phyloP scores from a whole-genome alignment of 106 monocot genomes.

The Allium sativum region DNA sequence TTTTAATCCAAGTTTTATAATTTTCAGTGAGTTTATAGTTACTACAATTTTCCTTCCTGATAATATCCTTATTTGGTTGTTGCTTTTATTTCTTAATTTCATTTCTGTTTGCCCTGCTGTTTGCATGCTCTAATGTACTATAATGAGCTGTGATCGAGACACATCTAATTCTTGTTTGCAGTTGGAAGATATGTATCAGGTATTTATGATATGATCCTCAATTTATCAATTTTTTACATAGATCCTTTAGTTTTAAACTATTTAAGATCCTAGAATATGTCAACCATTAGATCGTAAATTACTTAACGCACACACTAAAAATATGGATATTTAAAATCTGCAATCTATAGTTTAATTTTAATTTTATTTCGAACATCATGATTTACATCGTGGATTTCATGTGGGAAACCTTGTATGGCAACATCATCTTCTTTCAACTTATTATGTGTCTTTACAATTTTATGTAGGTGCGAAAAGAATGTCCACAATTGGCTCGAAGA shows the following conservation, averaged over 20 bases:
- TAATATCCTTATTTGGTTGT: not conserved
- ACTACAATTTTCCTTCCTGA: no score
- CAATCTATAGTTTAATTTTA: no score
- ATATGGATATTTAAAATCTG: no score
- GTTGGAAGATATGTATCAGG: constrained; percentile 62
- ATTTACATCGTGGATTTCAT: no score
- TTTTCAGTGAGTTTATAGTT: no score
- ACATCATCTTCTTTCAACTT: not conserved
- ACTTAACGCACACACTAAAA: not conserved
- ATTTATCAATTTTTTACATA: no score
- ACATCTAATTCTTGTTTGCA: constrained; percentile 18
- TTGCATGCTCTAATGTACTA: constrained; percentile 40
- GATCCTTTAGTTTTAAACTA: no score
- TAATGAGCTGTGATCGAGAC: constrained; percentile 19
- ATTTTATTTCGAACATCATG: no score
- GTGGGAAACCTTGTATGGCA: not conserved
- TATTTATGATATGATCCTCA: no score
- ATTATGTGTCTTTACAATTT: not conserved
- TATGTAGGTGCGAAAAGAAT: constrained; percentile 62
- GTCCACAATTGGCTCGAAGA: constrained; percentile 39
- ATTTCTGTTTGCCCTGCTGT: constrained; percentile 21
- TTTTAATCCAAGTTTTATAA: not conserved
- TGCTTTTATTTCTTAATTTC: not conserved
- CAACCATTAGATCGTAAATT: no score
- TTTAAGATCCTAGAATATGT: no score